phyloP scores from a whole-genome alignment of 768 basidiomycete genomes.

The Macrocybe gigantea region DNA sequence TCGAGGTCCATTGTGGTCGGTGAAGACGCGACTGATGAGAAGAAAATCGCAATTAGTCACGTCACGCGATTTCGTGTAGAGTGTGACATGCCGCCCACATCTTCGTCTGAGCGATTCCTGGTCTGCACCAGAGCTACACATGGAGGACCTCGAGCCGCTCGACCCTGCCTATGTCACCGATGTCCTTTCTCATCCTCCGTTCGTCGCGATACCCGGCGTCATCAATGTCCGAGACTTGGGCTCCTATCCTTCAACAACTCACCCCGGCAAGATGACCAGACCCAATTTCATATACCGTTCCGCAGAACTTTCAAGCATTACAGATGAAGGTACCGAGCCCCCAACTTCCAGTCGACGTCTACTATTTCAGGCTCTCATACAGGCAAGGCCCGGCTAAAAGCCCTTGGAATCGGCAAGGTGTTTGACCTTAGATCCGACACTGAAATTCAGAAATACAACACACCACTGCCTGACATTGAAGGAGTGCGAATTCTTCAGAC shows the following conservation, averaged over 20 bases:
- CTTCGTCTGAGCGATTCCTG: neutral
- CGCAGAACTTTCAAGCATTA: slow-evolving; percentile 69
- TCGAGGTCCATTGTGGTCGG: slow-evolving; percentile 46
- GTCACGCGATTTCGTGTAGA: slow-evolving; percentile 33
- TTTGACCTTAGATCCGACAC: slow-evolving; percentile 79
- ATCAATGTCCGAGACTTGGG: slow-evolving; percentile 75
- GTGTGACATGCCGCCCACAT: neutral
- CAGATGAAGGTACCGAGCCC: slow-evolving; percentile 50
- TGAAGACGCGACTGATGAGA: slow-evolving; percentile 23
- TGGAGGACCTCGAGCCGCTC: slow-evolving; percentile 54
- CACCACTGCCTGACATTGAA: slow-evolving; percentile 57
- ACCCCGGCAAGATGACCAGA: slow-evolving; percentile 47
- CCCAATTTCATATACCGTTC: slow-evolving; percentile 58
- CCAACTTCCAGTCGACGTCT: neutral
- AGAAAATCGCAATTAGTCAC: slow-evolving; percentile 24
- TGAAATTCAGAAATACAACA: slow-evolving; percentile 70
- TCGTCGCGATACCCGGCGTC: slow-evolving; percentile 66
- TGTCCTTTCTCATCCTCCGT: slow-evolving; percentile 63
- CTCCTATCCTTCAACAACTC: slow-evolving; percentile 41
- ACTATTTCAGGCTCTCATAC: neutral
- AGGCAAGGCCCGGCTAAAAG: slow-evolving; percentile 55
- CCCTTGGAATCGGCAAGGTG: slow-evolving; percentile 59
- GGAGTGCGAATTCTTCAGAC: slow-evolving; percentile 54
- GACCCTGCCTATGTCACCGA: slow-evolving; percentile 62
- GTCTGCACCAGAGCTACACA: neutral